Base-by-base conservation (phyloP, 345 rosid species). In the Psidium guajava region DNA sequence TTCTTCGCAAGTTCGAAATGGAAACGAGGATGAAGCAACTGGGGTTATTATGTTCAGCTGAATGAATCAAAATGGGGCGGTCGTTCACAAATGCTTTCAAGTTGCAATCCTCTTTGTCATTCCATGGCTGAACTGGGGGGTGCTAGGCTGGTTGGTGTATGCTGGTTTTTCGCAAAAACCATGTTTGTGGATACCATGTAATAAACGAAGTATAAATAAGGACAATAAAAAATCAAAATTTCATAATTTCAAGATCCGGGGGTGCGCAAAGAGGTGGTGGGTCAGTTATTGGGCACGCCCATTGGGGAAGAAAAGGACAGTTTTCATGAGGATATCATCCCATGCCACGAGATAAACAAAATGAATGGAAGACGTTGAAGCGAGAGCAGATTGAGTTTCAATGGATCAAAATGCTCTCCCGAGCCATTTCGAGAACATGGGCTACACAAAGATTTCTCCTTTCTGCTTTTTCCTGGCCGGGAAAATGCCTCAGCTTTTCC, bases 301-400 rank as follows among this genome's bases (percentile, higher is more conserved):
- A 18, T 85, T 16, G 81, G 40, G 40, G 47, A 28, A 86, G 93
- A 91, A 87, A 90, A 87, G 25, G 93, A 93, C 91, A 73, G 49
- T 28, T 80, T 57, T 36, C 6, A 8, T 53, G 3, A 69, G 24
- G 75, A 64, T 64, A 8, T 20, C 64, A 15, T 6, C 8, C 24
- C 47, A 11, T 3, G 36, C 73, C 20, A 20, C 8, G n/a, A 55
- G 51, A 61, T 6, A 50, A 59, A 28, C 18, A 64, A 83, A 69
- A 89, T 87, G 96, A 89, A 91, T 91, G 96, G 95, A 93, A 88
- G 93, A 13, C 89, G 91, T n/a, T 88, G 91, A 89, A 86, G 89
- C 84, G 24, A 84, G 77, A 91, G 83, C 50, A 85, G 98, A 95
- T 95, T 95, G 93, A 86, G 91, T 84, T 88, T 92, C 91, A 88